A percentile compares a stretch with the other conserved stretches of the same genome.
Evolutionary conservation across 129 eudicot species (phyloP).

Genomic region (Artemisia annua): DNA sequence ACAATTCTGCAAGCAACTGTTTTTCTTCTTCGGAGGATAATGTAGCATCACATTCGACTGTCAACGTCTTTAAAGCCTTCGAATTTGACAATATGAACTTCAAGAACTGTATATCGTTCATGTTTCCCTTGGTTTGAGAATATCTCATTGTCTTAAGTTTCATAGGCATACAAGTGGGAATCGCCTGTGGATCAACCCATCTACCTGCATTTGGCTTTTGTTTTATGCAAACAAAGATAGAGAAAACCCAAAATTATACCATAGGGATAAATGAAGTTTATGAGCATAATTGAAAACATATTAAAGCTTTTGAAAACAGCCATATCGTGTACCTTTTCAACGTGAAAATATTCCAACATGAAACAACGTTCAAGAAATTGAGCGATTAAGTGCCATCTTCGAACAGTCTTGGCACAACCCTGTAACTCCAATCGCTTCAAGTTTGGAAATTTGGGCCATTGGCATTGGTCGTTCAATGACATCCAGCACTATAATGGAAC

Average conservation of each 20-base stretch:
- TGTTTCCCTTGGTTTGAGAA: not conserved
- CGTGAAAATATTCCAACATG: not conserved
- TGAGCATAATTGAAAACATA: not conserved
- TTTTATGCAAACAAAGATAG: not conserved
- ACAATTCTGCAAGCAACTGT: not conserved
- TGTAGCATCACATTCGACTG: not conserved
- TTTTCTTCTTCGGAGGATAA: too few species aligned
- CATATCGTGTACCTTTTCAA: not conserved
- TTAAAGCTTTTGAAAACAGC: not conserved
- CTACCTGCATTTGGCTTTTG: not conserved
- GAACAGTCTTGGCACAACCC: not conserved
- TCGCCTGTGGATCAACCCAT: conserved; percentile 1
- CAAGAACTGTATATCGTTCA: not conserved
- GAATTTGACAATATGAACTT: conserved; percentile 5
- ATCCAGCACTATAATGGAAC: not conserved
- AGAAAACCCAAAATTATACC: not conserved
- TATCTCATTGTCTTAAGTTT: conserved; percentile 11
- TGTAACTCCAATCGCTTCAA: too few species aligned
- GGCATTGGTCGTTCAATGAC: not conserved
- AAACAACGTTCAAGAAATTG: not conserved
- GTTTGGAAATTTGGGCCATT: not conserved
- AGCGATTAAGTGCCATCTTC: not conserved
- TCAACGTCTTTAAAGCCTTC: not conserved
- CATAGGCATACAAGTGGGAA: conserved; percentile 9
- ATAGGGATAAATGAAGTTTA: not conserved